These are phyloP conservation scores for Trametes cinnabarina DNA, from an alignment of 768 basidiomycete species.

Conservation along the genomic window DNA sequence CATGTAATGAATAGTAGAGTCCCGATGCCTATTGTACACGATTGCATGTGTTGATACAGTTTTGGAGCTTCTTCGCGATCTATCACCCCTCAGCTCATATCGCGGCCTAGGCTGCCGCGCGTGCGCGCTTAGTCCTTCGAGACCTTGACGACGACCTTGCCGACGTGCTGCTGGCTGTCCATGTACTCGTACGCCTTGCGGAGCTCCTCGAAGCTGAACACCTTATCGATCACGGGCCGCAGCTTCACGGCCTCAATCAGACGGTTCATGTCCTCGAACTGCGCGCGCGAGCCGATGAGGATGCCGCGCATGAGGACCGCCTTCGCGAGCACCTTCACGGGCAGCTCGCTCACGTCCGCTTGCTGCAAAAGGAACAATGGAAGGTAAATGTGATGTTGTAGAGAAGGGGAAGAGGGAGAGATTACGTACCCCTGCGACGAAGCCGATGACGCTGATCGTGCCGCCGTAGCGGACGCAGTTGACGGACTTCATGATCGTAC, in stretches of 20 bases:
- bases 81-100: no score
- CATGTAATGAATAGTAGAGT: background rate
- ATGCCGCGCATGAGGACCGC: constrained; percentile 47
- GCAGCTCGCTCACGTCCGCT: constrained; percentile 21
- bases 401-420: constrained; percentile 8
- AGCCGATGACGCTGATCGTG: constrained; percentile 49
- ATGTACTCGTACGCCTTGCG: constrained; percentile 52
- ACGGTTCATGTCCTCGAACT: constrained; percentile 56
- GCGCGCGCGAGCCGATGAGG: constrained; percentile 55
- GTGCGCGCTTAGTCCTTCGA: constrained; percentile 19
- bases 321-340: constrained; percentile 19
- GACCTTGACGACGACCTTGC: constrained; percentile 59
- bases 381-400: background rate
- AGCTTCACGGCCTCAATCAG: constrained; percentile 45
- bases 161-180: constrained; percentile 54
- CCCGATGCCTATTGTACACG: background rate
- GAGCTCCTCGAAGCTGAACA: constrained; percentile 56
- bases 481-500: constrained; percentile 47
- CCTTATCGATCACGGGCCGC: constrained; percentile 52
- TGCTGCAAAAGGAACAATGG: background rate
- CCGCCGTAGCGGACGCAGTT: constrained; percentile 42
- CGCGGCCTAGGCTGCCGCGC: no score
- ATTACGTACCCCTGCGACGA: constrained; percentile 41
- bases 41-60: no score
- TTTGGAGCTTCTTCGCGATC: background rate